Evolutionary conservation across 768 basidiomycete species (phyloP).

Genomic region (Pilatotrama ljubarskyi): DNA sequence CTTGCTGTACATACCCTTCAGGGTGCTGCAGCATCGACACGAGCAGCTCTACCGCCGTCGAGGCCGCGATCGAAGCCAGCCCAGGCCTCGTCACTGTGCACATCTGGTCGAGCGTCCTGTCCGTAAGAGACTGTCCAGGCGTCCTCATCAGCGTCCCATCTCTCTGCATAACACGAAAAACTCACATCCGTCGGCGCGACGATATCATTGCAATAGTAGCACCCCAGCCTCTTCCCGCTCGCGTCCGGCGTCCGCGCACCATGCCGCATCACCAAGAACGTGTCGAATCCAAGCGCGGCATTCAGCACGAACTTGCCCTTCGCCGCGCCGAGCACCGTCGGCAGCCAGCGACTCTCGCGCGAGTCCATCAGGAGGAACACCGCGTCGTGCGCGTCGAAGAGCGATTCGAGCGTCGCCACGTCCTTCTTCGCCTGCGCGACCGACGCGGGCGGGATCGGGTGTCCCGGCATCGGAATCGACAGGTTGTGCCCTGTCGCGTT

Average conservation of each 20-base stretch:
- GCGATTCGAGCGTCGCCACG: constrained; percentile 67
- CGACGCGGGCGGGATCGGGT: constrained; percentile 71
- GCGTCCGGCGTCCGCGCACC: constrained; percentile 56
- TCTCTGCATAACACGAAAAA: background rate
- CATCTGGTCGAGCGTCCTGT: constrained; percentile 97
- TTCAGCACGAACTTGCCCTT: constrained; percentile 95
- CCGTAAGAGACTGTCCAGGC: constrained; percentile 60
- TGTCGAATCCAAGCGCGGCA: constrained; percentile 93
- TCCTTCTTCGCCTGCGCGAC: constrained; percentile 63
- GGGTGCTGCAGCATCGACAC: constrained; percentile 90
- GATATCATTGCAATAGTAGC: constrained; percentile 98
- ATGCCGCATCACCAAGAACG: constrained; percentile 96
- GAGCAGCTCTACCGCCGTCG: constrained; percentile 90
- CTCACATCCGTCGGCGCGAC: constrained; percentile 84
- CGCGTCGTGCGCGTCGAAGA: constrained; percentile 86
- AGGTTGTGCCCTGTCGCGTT: constrained; percentile 78
- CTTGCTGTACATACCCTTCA: constrained; percentile 57
- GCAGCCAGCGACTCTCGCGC: constrained; percentile 95
- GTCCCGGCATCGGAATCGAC: constrained; percentile 96
- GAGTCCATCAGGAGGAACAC: constrained; percentile 97
- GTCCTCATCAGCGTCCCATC: background rate
- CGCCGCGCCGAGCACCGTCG: constrained; percentile 81
- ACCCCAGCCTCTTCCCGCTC: constrained; percentile 61
- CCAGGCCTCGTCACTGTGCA: constrained; percentile 98
- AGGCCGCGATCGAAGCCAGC: constrained; percentile 87